Evolutionary conservation across 1,139 yeast species (phyloP).

Genomic region (Entelexis paramagnoliae): DNA sequence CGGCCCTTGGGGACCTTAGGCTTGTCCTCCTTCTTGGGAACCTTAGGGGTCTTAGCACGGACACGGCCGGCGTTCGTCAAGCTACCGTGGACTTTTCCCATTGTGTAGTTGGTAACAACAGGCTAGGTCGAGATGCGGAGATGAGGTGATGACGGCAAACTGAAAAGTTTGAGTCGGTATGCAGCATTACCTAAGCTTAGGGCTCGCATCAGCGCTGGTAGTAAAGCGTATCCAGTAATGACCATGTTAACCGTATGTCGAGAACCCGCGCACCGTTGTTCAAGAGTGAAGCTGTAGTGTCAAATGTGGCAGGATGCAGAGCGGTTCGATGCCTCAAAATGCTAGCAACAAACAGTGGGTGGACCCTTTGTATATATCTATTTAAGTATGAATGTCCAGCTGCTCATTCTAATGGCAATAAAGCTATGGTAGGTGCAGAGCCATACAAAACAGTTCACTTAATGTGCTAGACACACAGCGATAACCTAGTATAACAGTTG

Average conservation of each 20-base stretch:
- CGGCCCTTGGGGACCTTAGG: constrained; percentile 73
- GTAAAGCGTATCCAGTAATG: not conserved
- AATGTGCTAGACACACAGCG: too few relatives aligned
- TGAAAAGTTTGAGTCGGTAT: constrained; percentile 7
- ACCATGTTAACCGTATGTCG: not conserved
- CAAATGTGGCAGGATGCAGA: too few relatives aligned
- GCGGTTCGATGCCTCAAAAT: too few relatives aligned
- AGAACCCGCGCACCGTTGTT: too few relatives aligned
- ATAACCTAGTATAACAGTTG: too few relatives aligned
- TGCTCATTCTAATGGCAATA: too few relatives aligned
- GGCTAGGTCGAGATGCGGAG: constrained; percentile 2
- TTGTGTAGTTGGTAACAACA: constrained; percentile 16
- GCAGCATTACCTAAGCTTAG: not conserved
- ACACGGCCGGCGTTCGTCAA: constrained; percentile 99
- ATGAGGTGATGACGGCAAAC: not conserved
- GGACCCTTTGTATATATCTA: too few relatives aligned
- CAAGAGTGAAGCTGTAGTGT: too few relatives aligned
- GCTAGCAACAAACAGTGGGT: too few relatives aligned
- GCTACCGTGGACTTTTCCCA: constrained; percentile 99
- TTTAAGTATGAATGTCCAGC: too few relatives aligned
- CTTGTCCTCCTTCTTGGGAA: constrained; percentile 70
- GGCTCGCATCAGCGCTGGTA: not conserved
- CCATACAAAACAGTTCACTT: too few relatives aligned
- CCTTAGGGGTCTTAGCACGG: constrained; percentile 97
- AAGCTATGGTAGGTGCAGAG: too few relatives aligned